Conservation (phyloP, 2,329 filamentous ascomycete species). For the Dactylellina sp. region DNA sequence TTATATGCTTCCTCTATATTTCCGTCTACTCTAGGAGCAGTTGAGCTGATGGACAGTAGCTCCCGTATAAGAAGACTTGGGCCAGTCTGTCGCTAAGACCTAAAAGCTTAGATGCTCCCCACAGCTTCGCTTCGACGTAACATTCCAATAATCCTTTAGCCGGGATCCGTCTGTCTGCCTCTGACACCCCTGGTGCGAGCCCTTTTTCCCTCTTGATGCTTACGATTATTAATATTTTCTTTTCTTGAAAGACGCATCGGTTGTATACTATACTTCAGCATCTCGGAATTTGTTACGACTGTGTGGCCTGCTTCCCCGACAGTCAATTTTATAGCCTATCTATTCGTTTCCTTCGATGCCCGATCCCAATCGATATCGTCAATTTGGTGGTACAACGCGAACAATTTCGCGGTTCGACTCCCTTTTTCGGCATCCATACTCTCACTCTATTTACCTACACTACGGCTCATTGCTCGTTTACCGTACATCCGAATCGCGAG, state of each 20-base stretch:
- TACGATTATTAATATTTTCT: conserved; percentile 11
- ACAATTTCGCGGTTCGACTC: conserved; percentile 42
- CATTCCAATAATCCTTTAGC: conserved; percentile 7
- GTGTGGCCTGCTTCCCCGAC: background rate
- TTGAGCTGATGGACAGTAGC: background rate
- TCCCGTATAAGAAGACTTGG: background rate
- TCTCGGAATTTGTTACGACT: background rate
- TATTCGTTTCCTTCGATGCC: conserved; percentile 1
- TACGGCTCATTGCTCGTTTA: background rate
- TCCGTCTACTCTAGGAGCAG: background rate
- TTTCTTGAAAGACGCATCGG: background rate
- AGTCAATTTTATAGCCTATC: conserved; percentile 9
- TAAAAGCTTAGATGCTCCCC: conserved; percentile 13
- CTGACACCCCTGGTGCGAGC: conserved; percentile 1
- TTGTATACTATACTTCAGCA: background rate
- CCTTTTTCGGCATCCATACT: conserved; percentile 40
- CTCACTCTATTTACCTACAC: conserved; percentile 3
- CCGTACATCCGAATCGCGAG: conserved; percentile 31
- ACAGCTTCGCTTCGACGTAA: conserved; percentile 31
- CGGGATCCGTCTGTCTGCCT: conserved; percentile 2
- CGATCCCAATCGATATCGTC: background rate
- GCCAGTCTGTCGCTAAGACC: conserved; percentile 15
- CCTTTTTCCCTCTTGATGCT: background rate
- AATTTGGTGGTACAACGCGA: conserved; percentile 46
- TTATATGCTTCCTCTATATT: background rate